phyloP scores from a whole-genome alignment of 2,329 filamentous ascomycete genomes.

The Cytospora chrysosperma region DNA sequence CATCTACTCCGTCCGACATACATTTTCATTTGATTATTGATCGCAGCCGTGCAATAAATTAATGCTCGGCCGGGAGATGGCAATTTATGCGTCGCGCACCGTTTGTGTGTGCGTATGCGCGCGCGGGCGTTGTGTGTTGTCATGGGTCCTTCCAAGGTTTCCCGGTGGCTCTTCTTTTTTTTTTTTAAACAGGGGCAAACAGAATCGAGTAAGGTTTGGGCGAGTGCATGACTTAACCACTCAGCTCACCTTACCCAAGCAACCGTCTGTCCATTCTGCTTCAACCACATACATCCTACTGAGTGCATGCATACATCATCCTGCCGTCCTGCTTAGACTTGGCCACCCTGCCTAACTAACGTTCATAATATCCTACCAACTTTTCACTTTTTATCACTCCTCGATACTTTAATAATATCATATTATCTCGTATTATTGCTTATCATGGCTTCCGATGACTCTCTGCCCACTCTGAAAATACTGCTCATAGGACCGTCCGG shows the following conservation, averaged over 20 bases:
- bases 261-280: not conserved
- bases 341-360: not conserved
- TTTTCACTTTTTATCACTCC: not conserved
- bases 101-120: not conserved
- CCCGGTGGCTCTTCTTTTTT: too few species aligned
- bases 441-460: constrained; percentile 46
- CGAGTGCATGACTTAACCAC: constrained; percentile 15
- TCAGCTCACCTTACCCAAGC: constrained; percentile 14
- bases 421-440: not conserved
- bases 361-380: not conserved
- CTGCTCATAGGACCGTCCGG: constrained; percentile 56
- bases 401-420: not conserved
- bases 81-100: not conserved
- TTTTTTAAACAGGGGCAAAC: constrained; percentile 15
- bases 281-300: not conserved
- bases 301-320: constrained; percentile 1
- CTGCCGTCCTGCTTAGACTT: not conserved
- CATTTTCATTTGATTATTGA: not conserved
- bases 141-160: constrained; percentile 17
- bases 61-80: not conserved
- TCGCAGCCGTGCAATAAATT: not conserved
- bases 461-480: constrained; percentile 51
- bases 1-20: not conserved
- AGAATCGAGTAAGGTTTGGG: constrained; percentile 1
- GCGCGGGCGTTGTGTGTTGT: constrained; percentile 3